Percentiles rank a stretch among this genome's conserved stretches.
Conservation (phyloP, 2,329 filamentous ascomycete species). For the Penicillium sp. region DNA sequence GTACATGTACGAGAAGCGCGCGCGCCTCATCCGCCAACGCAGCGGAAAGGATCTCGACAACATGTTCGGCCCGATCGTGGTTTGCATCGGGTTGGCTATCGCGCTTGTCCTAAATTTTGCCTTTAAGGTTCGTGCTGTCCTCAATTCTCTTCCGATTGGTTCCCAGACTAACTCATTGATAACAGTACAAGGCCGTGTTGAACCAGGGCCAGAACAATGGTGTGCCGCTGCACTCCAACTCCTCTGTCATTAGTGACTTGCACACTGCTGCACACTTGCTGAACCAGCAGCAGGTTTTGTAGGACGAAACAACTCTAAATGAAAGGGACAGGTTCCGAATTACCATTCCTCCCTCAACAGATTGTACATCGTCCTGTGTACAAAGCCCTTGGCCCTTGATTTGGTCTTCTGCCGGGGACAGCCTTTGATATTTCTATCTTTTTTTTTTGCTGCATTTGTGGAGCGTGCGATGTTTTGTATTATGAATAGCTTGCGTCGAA, state of each 20-base stretch:
- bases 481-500: constrained; percentile 1
- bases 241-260: constrained; percentile 4
- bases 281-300: constrained; percentile 28
- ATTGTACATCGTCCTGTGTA: background rate
- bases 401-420: background rate
- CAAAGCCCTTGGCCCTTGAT: no score
- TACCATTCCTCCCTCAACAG: background rate
- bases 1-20: constrained; percentile 73
- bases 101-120: constrained; percentile 85
- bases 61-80: constrained; percentile 77
- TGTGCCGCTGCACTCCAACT: constrained; percentile 17
- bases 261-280: constrained; percentile 8
- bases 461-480: constrained; percentile 1
- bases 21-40: constrained; percentile 76
- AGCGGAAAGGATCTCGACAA: constrained; percentile 95
- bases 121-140: constrained; percentile 61
- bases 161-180: constrained; percentile 14
- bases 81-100: constrained; percentile 75
- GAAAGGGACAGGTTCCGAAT: background rate
- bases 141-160: background rate
- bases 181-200: constrained; percentile 36
- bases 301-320: background rate
- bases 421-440: background rate
- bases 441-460: constrained; percentile 3
- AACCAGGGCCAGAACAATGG: constrained; percentile 22